Percentiles rank a stretch among this genome's conserved stretches.
Evolutionary conservation across 2,329 filamentous ascomycete species (phyloP).

Genomic region (Raffaelea deltoideospora): DNA sequence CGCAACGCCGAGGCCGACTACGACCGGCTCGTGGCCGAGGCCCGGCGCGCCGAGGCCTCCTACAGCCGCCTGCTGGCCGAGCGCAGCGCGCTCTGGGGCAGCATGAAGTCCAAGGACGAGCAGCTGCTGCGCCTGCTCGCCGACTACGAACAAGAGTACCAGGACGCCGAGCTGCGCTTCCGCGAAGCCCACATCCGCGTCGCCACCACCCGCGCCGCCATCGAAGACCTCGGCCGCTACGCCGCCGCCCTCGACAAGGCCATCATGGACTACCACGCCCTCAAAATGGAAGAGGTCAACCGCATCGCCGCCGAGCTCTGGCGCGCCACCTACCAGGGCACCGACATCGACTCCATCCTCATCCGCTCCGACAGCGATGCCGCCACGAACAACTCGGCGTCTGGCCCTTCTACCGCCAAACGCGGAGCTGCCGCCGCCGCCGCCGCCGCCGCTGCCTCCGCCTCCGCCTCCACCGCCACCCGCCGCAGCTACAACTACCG

Average conservation of each 20-base stretch:
- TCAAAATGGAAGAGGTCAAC: conserved; percentile 99
- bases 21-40: conserved; percentile 56
- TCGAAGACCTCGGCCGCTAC: conserved; percentile 79
- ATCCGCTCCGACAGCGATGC: conserved; percentile 85
- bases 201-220: conserved; percentile 80
- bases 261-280: conserved; percentile 88
- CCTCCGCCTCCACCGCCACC: conserved; percentile 50
- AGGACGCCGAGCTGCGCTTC: conserved; percentile 65
- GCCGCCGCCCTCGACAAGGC: conserved; percentile 77
- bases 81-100: conserved; percentile 58
- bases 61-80: conserved; percentile 58
- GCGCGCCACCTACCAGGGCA: conserved; percentile 92
- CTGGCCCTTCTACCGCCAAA: too few species aligned
- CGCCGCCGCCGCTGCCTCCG: conserved; percentile 86
- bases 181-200: conserved; percentile 81
- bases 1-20: conserved; percentile 76
- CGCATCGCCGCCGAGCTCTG: conserved; percentile 90
- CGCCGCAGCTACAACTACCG: conserved; percentile 84
- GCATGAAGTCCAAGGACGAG: conserved; percentile 72
- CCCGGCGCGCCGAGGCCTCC: conserved; percentile 47
- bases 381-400: conserved; percentile 20
- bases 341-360: conserved; percentile 90
- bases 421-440: conserved; percentile 97
- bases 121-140: conserved; percentile 56
- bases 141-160: conserved; percentile 79